Conservation (phyloP, 2,329 filamentous ascomycete species). For the Xylariaceae sp. region DNA sequence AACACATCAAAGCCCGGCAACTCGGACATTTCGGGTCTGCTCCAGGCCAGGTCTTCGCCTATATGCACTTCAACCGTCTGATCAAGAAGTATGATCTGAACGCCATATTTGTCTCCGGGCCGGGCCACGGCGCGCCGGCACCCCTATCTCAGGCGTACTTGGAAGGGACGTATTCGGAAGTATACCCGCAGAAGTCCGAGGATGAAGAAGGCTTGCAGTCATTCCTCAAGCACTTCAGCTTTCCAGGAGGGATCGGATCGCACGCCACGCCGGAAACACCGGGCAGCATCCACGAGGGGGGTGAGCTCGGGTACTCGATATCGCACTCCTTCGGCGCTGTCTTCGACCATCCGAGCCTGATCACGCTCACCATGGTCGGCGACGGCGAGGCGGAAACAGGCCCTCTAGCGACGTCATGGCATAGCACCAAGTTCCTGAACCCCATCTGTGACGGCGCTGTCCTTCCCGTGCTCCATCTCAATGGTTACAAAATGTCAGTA, state of each 20-base stretch:
- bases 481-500: constrained; percentile 69
- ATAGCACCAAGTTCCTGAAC: constrained; percentile 77
- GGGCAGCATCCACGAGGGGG: constrained; percentile 71
- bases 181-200: constrained; percentile 69
- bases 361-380: constrained; percentile 71
- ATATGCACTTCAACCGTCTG: constrained; percentile 75
- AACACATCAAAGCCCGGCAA: constrained; percentile 69
- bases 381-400: constrained; percentile 80
- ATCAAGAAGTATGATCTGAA: constrained; percentile 77
- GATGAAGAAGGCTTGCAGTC: constrained; percentile 63
- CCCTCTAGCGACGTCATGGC: constrained; percentile 73
- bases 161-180: constrained; percentile 71
- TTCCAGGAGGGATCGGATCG: constrained; percentile 71
- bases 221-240: constrained; percentile 81
- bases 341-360: constrained; percentile 68
- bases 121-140: constrained; percentile 72
- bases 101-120: constrained; percentile 67
- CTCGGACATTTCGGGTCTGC: constrained; percentile 76
- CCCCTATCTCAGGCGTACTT: constrained; percentile 72
- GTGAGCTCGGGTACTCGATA: constrained; percentile 75
- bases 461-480: constrained; percentile 70
- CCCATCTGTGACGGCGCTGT: constrained; percentile 74
- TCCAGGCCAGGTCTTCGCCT: constrained; percentile 75
- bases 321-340: constrained; percentile 75
- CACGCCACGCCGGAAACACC: constrained; percentile 77